Evolutionary conservation across 176 grass and related monocot genomes (phyloP), one percentile per base, ranked within the genome.

Genomic region (Cenchrus fungigraminus): DNA sequence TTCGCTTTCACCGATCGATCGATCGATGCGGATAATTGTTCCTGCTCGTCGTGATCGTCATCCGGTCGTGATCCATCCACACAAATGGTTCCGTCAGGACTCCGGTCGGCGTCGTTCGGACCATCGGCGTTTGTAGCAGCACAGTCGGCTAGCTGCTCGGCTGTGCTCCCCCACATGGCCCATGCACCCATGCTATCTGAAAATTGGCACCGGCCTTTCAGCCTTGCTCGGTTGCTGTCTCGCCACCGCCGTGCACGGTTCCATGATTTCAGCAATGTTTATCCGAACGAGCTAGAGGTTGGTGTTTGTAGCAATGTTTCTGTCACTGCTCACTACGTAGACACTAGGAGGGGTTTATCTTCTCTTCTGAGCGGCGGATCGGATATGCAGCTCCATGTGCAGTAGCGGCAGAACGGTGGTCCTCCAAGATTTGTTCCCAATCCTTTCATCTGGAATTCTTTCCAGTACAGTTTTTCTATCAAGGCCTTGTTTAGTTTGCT

Each of bases 181-280:
- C 31, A 32, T 32, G 31, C 31, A 32, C 22, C 60, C 85, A 75
- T 81, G 55, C 8, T 10, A 60, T 8, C 20, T 74, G 79, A 81
- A 56, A 55, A 80, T 14, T 15, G 42, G 42, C 49, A 15, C 13
- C 2, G 19, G 61, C 46, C 44, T 6, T 45, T 1, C 19, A 40
- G 17, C 42, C 42, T 79, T 13, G 3, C 31, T 80, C 20, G 1
- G 46, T 52, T 73, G 71, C 22, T 52, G 71, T 72, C 69, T 2
- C 19, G 59, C 15, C 59, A 32, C 45, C 25, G 22, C 13, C 15
- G 14, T 62, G 44, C 44, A 46, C 8, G 50, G 11, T 52, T 12
- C 11, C 49, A 4, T 3, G 1, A 16, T 2, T 14, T 17, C 0
- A 0, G 13, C 37, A 40, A 40, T 40, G 37, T 40, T 40, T 40